Base-by-base conservation (phyloP, 176 grass and related monocot genomes). In the Oryza glaberrima region DNA sequence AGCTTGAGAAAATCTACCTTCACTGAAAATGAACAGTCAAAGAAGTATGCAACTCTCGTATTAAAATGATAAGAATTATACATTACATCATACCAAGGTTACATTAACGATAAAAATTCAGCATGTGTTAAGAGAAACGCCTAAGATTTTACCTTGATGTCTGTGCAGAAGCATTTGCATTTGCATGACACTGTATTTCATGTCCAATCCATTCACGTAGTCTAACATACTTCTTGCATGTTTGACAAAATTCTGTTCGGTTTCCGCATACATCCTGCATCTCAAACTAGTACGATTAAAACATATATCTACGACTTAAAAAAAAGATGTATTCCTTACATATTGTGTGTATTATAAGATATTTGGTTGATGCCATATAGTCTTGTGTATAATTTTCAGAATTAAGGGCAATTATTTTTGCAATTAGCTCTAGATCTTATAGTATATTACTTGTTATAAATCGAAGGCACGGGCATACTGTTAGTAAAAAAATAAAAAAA, bases 241-340 rank as follows among this genome's bases (percentile, higher is more conserved):
- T 87, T 56, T 82, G 76, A 81, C 96, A 98, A 81, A 89, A 86
- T 71, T 98, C 96, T 43, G 96, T 98, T 77, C 96, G 88, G 75
- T 95, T 98, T 61, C 96, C 96, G 69, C 96, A 98, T 84, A 98
- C 86, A 90, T 98, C 96, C 96, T 98, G 82, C 13, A 87, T 83
- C 26, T 69, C 16, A 82, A 77, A 76, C 46, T 35, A 88, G 15
- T 76, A 35, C 66, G 30, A 81, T 66, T 70, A 77, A 48, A 83
- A 40, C 11, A 81, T 25, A 9, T 13, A 41, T 76, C 8, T 63
- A 23, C 3, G 22, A n/a, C 20, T 63, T 63, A 63, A 10, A 58
- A 61, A 22, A 61, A 23, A 63, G 9, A 60, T 60, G 19, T 10
- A 63, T 23, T 3, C 20, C n/a, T 63, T 63, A 63, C n/a, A 23